Evolutionary conservation across 176 grass and related monocot species (phyloP), one percentile per base, ranked within the genome.

Genomic region (Carex myosuroides): DNA sequence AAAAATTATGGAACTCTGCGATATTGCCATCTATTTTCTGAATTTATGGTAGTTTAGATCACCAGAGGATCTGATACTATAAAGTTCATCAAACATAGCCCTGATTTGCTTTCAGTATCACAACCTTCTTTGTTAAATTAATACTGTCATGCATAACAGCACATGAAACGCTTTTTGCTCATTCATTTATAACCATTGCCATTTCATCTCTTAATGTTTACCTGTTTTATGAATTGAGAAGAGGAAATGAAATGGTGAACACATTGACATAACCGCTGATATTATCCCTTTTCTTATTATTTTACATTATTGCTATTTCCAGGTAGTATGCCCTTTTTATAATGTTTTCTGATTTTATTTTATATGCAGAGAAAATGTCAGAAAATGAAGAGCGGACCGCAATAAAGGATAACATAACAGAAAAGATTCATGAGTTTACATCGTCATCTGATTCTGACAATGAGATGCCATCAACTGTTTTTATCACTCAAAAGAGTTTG

Each of bases 381-480:
- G 90, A 94, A 82, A 79, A 79, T 67, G 88, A 86, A 52, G 90
- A 91, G 17, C 92, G 91, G 9, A 80, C 63, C 13, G 94, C 92
- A 53, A 69, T 94, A 59, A 30, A 88, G 58, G 92, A 94, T n/a
- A 94, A 73, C 84, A 87, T 92, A 69, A 90, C 39, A 16, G 92
- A 92, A 22, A 94, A 90, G 87, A 87, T 92, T 48, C 88, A 92
- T 3, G 89, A 91, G 26, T 89, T 63, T 3, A 92, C 94, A 0
- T 92, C 94, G 0, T 94, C 92, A 0, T 94, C 91, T 2, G 92
- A 92, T 9, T 97, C 94, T 0, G 95, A 94, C 1, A 87, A 86
- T 7, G 90, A 98, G 60, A 91, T 86, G 39, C 86, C 85, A 16
- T 70, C 81, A 2, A 69, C 61, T 50, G 29, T 58, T 64, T 85